Conservation (phyloP, 2,329 filamentous ascomycete species). For the Monilinia aucupariae region DNA sequence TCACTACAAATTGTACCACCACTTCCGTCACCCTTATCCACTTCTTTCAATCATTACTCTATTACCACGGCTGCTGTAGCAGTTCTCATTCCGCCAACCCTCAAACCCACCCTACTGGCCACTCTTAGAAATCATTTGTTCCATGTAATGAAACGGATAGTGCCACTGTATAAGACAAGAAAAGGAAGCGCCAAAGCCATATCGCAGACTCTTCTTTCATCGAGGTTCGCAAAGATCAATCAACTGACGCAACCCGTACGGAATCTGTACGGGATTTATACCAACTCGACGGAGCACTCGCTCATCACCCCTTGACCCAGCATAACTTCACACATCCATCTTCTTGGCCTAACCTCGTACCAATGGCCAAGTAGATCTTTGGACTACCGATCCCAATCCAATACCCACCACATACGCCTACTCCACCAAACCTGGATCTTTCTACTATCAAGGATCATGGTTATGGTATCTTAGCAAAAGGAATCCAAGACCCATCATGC, state of each 20-base stretch:
- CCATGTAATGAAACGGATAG: too few species aligned
- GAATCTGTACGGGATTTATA: neutral
- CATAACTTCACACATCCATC: neutral
- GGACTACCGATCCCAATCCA: neutral
- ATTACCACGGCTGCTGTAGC: too few species aligned
- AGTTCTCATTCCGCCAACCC: neutral
- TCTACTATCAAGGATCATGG: neutral
- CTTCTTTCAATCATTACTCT: neutral
- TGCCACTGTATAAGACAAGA: too few species aligned
- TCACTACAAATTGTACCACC: neutral
- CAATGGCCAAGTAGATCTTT: neutral
- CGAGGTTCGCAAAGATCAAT: too few species aligned
- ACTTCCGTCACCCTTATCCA: conserved; percentile 3
- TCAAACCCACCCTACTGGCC: neutral
- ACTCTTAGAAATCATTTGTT: neutral
- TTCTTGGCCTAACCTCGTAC: neutral
- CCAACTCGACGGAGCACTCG: neutral
- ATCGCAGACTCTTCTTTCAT: too few species aligned
- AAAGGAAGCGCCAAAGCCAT: too few species aligned
- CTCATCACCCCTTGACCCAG: neutral
- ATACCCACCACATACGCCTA: neutral
- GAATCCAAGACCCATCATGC: neutral
- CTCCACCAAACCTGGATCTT: neutral
- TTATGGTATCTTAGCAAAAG: neutral
- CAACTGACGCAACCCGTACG: neutral